phyloP scores from a whole-genome alignment of 2,329 filamentous ascomycete genomes.

The Aspergillus transmontanensis region DNA sequence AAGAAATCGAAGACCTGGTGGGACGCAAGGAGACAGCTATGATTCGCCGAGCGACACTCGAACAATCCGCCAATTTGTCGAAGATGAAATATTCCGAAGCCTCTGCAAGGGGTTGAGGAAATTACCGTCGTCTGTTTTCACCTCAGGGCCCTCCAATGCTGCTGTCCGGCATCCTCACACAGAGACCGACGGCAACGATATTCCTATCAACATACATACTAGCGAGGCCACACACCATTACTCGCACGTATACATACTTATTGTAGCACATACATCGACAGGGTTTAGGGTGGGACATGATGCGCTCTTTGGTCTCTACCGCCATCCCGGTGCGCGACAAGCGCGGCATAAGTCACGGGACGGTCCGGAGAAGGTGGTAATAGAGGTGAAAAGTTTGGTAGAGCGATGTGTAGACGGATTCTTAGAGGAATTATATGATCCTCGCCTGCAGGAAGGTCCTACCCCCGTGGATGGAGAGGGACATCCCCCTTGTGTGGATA shows the following conservation, averaged over 20 bases:
- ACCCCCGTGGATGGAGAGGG: not conserved
- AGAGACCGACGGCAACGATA: slow-evolving; percentile 1
- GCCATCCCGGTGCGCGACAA: slow-evolving; percentile 8
- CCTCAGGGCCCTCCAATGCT: not conserved
- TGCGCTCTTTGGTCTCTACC: slow-evolving; percentile 46
- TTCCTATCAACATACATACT: slow-evolving; percentile 31
- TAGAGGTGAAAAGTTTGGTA: slow-evolving; percentile 40
- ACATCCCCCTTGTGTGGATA: slow-evolving; percentile 52
- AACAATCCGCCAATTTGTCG: slow-evolving; percentile 29
- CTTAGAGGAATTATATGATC: slow-evolving; percentile 46
- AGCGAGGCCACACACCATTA: slow-evolving; percentile 48
- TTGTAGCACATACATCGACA: slow-evolving; percentile 55
- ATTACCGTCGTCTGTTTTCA: slow-evolving; percentile 19
- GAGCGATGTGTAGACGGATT: slow-evolving; percentile 50
- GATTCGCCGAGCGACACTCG: not conserved
- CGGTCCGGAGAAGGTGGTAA: slow-evolving; percentile 13
- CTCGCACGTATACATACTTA: slow-evolving; percentile 55
- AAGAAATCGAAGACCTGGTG: not conserved
- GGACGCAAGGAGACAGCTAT: slow-evolving; percentile 1
- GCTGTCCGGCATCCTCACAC: not conserved
- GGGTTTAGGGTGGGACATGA: slow-evolving; percentile 56
- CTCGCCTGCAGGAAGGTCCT: slow-evolving; percentile 22
- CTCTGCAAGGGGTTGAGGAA: slow-evolving; percentile 22
- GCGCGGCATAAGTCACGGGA: slow-evolving; percentile 4
- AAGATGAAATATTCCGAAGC: slow-evolving; percentile 19